Percentiles rank a stretch among this genome's conserved stretches.
phyloP scores from a whole-genome alignment of 306 rosid species.

The Erythrophleum fordii region DNA sequence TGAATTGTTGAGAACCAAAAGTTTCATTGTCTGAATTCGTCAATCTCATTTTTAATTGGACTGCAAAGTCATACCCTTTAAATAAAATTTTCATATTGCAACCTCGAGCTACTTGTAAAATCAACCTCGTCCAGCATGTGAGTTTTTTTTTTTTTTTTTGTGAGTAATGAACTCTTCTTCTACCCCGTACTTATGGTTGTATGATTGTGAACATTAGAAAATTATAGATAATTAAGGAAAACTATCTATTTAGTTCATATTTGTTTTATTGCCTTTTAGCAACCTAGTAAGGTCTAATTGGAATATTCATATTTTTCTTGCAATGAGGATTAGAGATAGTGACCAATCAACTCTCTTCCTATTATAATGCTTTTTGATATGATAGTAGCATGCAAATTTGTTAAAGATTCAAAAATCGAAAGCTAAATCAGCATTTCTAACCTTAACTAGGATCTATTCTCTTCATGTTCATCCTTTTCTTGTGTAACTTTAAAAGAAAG shows the following conservation, averaged over 20 bases:
- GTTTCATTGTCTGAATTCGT: not conserved
- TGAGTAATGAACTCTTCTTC: no score
- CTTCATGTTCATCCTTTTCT: no score
- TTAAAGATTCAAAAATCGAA: no score
- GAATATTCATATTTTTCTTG: not conserved
- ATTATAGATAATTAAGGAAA: no score
- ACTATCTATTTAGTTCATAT: no score
- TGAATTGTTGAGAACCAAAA: not conserved
- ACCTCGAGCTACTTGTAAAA: not conserved
- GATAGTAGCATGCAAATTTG: slow-evolving; percentile 13
- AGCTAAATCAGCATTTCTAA: no score
- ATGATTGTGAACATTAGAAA: no score
- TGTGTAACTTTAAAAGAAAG: no score
- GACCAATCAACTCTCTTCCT: not conserved
- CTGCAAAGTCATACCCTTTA: not conserved
- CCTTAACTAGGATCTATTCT: no score
- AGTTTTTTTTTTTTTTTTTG: no score
- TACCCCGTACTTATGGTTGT: no score
- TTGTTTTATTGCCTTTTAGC: not conserved
- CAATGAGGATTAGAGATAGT: not conserved
- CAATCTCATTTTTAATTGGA: not conserved
- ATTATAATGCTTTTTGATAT: slow-evolving; percentile 15
- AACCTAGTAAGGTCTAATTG: not conserved
- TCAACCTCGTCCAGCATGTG: not conserved
- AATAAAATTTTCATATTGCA: not conserved